phyloP scores from a whole-genome alignment of 371 early-diverging fungal genomes.

The Rhizopus delemar region DNA sequence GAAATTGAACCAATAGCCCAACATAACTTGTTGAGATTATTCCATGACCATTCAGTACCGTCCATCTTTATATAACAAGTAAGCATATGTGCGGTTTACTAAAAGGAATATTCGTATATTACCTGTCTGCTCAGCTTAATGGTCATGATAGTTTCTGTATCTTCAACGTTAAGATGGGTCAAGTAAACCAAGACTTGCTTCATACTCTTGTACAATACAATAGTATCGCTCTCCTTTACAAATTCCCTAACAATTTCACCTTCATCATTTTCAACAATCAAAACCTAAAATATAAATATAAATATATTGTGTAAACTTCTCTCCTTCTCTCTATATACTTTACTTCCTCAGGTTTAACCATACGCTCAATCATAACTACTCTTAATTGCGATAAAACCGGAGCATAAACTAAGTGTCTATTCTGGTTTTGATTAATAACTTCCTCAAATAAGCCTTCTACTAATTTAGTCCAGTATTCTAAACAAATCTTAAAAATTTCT shows the following conservation, averaged over 20 bases:
- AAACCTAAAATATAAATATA: slow-evolving; percentile 55
- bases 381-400: slow-evolving; percentile 79
- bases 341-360: slow-evolving; percentile 97
- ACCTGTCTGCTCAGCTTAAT: slow-evolving; percentile 90
- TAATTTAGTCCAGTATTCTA: slow-evolving; percentile 95
- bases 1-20: slow-evolving; percentile 99
- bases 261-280: slow-evolving; percentile 99
- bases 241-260: slow-evolving; percentile 99
- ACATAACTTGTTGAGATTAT: slow-evolving; percentile 96
- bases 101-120: not conserved
- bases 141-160: slow-evolving; percentile 95
- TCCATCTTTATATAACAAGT: slow-evolving; percentile 66
- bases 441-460: slow-evolving; percentile 86
- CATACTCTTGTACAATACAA: slow-evolving; percentile 97
- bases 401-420: slow-evolving; percentile 11
- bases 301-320: not conserved
- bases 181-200: slow-evolving; percentile 97
- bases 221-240: slow-evolving; percentile 98
- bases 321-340: slow-evolving; percentile 3
- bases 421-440: slow-evolving; percentile 52
- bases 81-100: not conserved
- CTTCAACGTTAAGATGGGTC: slow-evolving; percentile 90
- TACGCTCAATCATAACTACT: slow-evolving; percentile 91
- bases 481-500: slow-evolving; percentile 96
- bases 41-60: slow-evolving; percentile 94